Conservation (phyloP, 1,139 yeast genomes). For the Pichia sp. region DNA sequence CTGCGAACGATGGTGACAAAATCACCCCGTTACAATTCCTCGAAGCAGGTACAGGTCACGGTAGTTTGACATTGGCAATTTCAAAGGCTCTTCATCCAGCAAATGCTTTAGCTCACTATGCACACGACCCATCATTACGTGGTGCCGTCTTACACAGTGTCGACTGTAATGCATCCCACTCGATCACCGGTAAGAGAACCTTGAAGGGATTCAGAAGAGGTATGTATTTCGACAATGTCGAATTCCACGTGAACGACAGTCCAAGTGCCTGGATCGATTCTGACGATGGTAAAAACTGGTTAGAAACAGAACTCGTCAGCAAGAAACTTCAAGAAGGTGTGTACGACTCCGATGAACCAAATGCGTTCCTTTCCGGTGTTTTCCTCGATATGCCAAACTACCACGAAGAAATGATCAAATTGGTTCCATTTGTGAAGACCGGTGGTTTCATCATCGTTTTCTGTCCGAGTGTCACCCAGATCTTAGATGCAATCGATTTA, state of each 20-base stretch:
- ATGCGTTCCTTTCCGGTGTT: constrained; percentile 39
- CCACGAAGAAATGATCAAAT: constrained; percentile 32
- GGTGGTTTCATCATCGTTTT: constrained; percentile 44
- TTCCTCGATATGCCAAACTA: constrained; percentile 47
- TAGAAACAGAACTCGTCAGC: constrained; percentile 12
- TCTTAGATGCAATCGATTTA: constrained; percentile 36
- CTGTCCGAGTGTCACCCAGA: constrained; percentile 47
- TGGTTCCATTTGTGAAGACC: constrained; percentile 35
- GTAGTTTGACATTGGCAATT: constrained; percentile 45
- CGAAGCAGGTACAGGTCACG: constrained; percentile 55
- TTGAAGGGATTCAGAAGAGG: constrained; percentile 39
- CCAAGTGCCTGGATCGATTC: constrained; percentile 40
- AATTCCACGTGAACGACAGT: constrained; percentile 41
- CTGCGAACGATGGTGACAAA: constrained; percentile 19
- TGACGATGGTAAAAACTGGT: constrained; percentile 24
- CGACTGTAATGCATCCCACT: constrained; percentile 39
- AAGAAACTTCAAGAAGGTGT: constrained; percentile 1
- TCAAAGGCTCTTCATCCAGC: constrained; percentile 42
- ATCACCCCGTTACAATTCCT: constrained; percentile 38
- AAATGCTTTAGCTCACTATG: constrained; percentile 33
- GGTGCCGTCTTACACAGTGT: constrained; percentile 46
- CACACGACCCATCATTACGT: constrained; percentile 23
- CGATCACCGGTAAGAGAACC: constrained; percentile 38
- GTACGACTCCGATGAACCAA: constrained; percentile 14
- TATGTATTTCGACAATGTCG: constrained; percentile 40